A percentile compares a stretch with the other conserved stretches of the same genome.
Conservation (phyloP, 2,329 filamentous ascomycete species). For the Juglanconis oblonga region DNA sequence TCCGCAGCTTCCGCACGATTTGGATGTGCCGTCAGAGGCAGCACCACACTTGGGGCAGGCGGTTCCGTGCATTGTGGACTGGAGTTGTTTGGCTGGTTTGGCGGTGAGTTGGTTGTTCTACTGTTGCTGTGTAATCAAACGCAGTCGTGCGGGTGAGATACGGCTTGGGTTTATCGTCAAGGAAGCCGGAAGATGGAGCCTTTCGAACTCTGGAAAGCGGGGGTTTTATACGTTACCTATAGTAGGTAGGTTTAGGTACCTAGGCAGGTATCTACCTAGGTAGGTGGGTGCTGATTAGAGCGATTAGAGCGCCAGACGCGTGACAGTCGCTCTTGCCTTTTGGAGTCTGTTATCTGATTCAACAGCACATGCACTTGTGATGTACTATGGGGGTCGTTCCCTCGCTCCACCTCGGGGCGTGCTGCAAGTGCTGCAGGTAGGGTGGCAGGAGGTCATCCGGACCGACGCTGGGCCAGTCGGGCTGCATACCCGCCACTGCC, state of each 20-base stretch:
- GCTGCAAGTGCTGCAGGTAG: not conserved
- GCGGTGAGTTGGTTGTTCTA: not conserved
- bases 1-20: slow-evolving; percentile 55
- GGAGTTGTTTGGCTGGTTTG: slow-evolving; percentile 3
- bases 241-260: no score
- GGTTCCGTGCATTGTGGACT: slow-evolving; percentile 37
- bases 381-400: not conserved
- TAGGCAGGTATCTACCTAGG: no score
- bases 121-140: no score
- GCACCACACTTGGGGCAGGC: slow-evolving; percentile 57
- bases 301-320: not conserved
- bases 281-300: no score
- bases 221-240: no score
- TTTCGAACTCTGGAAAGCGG: no score
- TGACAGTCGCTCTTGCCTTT: slow-evolving; percentile 1
- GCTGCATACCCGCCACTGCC: not conserved
- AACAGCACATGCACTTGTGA: slow-evolving; percentile 4
- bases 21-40: slow-evolving; percentile 40
- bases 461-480: not conserved
- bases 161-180: no score
- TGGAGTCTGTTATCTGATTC: slow-evolving; percentile 7
- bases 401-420: not conserved
- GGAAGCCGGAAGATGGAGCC: no score
- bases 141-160: no score
- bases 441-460: slow-evolving; percentile 12